Conservation (phyloP, 306 rosid species). For the Trichosanthes cucumerina region DNA sequence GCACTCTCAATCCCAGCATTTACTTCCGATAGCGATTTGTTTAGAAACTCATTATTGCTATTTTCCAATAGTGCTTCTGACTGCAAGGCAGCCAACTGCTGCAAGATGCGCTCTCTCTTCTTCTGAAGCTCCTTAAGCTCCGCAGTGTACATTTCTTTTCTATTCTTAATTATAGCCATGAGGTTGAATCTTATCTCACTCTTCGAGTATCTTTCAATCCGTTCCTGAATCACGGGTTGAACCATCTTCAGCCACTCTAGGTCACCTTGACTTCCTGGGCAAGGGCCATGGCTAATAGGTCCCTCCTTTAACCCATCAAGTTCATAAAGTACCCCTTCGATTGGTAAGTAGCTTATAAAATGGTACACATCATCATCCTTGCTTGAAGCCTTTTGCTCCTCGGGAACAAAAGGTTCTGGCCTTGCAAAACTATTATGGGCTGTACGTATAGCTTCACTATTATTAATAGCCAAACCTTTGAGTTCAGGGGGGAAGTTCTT, state of each 20-base stretch:
- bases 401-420: constrained; percentile 94
- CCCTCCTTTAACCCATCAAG: constrained; percentile 98
- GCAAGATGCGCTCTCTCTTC: constrained; percentile 92
- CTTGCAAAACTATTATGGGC: constrained; percentile 97
- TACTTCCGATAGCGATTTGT: constrained; percentile 83
- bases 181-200: constrained; percentile 93
- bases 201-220: constrained; percentile 79
- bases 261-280: constrained; percentile 78
- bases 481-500: constrained; percentile 93
- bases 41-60: constrained; percentile 51
- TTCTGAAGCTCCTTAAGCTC: constrained; percentile 96
- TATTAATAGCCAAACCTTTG: constrained; percentile 93
- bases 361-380: constrained; percentile 95
- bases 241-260: constrained; percentile 82
- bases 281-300: constrained; percentile 92
- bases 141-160: constrained; percentile 76
- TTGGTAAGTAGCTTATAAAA: constrained; percentile 90
- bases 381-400: constrained; percentile 76
- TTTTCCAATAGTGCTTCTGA: constrained; percentile 45
- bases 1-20: constrained; percentile 21
- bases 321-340: constrained; percentile 86
- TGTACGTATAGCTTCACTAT: constrained; percentile 79
- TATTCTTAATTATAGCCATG: constrained; percentile 78
- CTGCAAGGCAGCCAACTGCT: constrained; percentile 63
- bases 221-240: constrained; percentile 91